These are phyloP conservation scores for Boletellus sp. DNA, from an alignment of 768 basidiomycete genomes.

Conservation along the genomic window DNA sequence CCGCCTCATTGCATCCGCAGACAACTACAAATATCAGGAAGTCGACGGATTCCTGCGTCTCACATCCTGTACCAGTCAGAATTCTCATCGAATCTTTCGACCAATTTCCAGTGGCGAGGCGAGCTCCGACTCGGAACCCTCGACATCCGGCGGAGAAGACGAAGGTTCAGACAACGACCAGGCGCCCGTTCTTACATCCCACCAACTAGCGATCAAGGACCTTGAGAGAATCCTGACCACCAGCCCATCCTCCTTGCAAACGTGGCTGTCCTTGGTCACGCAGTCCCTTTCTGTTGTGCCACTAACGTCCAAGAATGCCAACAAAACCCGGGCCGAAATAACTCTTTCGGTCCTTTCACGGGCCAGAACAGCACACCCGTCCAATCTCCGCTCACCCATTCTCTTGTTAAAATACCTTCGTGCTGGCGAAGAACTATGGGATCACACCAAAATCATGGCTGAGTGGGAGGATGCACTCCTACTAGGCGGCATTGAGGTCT, in stretches of 20 bases:
- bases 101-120: slow-evolving; percentile 39
- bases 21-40: slow-evolving; percentile 52
- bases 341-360: slow-evolving; percentile 62
- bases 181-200: slow-evolving; percentile 40
- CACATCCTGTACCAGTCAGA: slow-evolving; percentile 37
- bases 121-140: slow-evolving; percentile 34
- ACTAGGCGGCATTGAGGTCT: slow-evolving; percentile 53
- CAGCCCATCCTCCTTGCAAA: slow-evolving; percentile 49
- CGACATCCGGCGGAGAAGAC: slow-evolving; percentile 28
- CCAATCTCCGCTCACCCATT: slow-evolving; percentile 44
- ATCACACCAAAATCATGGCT: slow-evolving; percentile 44
- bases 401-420: slow-evolving; percentile 64
- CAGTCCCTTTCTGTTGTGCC: slow-evolving; percentile 64
- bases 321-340: slow-evolving; percentile 66
- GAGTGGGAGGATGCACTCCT: slow-evolving; percentile 72
- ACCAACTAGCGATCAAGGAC: slow-evolving; percentile 54
- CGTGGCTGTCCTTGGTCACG: slow-evolving; percentile 64
- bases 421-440: slow-evolving; percentile 73
- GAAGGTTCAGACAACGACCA: slow-evolving; percentile 36
- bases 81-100: slow-evolving; percentile 44
- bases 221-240: slow-evolving; percentile 53
- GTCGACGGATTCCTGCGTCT: slow-evolving; percentile 65
- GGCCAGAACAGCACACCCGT: slow-evolving; percentile 54
- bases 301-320: slow-evolving; percentile 61
- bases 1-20: slow-evolving; percentile 39